These are phyloP conservation scores for Sporisorium exsertum DNA, from an alignment of 1,284 basidiomycete species.

Conservation along the genomic window DNA sequence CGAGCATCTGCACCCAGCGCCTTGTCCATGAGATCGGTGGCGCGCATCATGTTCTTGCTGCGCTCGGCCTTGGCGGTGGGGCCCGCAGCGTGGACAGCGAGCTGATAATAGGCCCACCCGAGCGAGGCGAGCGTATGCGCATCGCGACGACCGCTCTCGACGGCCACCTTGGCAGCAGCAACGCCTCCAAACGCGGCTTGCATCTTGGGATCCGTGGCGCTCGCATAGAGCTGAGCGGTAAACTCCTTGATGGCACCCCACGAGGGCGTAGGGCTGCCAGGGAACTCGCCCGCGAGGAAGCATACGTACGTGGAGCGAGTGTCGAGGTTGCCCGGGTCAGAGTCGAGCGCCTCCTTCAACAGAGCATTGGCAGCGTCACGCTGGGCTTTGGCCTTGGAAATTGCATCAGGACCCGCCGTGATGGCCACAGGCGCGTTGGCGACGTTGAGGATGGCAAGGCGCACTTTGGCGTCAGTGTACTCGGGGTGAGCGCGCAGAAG, in stretches of 20 bases:
- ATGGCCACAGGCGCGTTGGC: slow-evolving; percentile 27
- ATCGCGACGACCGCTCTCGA: slow-evolving; percentile 61
- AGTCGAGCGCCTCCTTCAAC: slow-evolving; percentile 63
- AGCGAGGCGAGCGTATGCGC: slow-evolving; percentile 60
- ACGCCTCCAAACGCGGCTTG: slow-evolving; percentile 56
- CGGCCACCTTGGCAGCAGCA: slow-evolving; percentile 50
- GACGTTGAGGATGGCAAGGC: slow-evolving; percentile 62
- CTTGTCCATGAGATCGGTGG: slow-evolving; percentile 67
- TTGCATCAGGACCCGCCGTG: slow-evolving; percentile 18
- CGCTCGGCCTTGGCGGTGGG: slow-evolving; percentile 56
- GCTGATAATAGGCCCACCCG: slow-evolving; percentile 68
- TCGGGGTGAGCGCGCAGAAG: slow-evolving; percentile 65
- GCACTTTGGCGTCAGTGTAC: slow-evolving; percentile 67
- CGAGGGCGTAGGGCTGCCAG: slow-evolving; percentile 55
- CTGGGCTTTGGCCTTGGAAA: slow-evolving; percentile 33
- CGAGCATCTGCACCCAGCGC: slow-evolving; percentile 56
- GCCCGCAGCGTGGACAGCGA: slow-evolving; percentile 57
- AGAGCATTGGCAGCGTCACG: slow-evolving; percentile 57
- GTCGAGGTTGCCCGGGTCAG: slow-evolving; percentile 64
- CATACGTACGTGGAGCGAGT: slow-evolving; percentile 64
- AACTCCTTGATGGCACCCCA: slow-evolving; percentile 67
- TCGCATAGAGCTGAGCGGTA: slow-evolving; percentile 63
- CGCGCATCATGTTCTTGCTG: slow-evolving; percentile 62
- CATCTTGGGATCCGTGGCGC: slow-evolving; percentile 36
- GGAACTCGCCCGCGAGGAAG: slow-evolving; percentile 66